phyloP scores from a whole-genome alignment of 2,329 filamentous ascomycete genomes.

The Akanthomyces lecanii region DNA sequence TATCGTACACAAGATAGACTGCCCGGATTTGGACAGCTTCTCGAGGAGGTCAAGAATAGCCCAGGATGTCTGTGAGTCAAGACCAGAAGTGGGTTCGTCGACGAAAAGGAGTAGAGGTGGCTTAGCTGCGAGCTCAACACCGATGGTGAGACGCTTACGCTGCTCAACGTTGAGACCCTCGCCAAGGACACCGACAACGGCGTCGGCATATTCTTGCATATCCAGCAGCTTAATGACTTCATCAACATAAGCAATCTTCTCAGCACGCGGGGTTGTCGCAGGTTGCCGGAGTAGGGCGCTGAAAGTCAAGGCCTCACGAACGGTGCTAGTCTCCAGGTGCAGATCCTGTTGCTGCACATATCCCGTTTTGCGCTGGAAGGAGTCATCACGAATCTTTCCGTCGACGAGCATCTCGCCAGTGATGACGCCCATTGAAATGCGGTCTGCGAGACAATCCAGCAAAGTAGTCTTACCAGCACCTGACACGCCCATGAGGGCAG shows the following conservation, averaged over 20 bases:
- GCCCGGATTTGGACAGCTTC: constrained; percentile 82
- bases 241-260: constrained; percentile 84
- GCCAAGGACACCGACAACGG: constrained; percentile 83
- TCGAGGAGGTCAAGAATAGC: constrained; percentile 83
- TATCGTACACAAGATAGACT: constrained; percentile 92
- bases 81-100: constrained; percentile 90
- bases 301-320: constrained; percentile 83
- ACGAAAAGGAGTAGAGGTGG: constrained; percentile 86
- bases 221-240: constrained; percentile 88
- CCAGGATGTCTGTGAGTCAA: constrained; percentile 92
- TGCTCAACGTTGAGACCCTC: constrained; percentile 75
- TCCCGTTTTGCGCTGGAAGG: constrained; percentile 87
- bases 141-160: constrained; percentile 79
- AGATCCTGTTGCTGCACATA: constrained; percentile 93
- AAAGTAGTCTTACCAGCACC: constrained; percentile 87
- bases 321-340: constrained; percentile 76
- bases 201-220: constrained; percentile 87
- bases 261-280: constrained; percentile 56
- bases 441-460: constrained; percentile 65
- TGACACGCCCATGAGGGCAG: constrained; percentile 67
- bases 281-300: constrained; percentile 83
- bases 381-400: constrained; percentile 64
- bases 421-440: constrained; percentile 60
- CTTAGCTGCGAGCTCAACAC: constrained; percentile 89
- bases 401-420: constrained; percentile 54